A percentile compares a stretch with the other conserved stretches of the same genome.
Conservation (phyloP, 208 protist genomes). For the Leishmania turanica region DNA sequence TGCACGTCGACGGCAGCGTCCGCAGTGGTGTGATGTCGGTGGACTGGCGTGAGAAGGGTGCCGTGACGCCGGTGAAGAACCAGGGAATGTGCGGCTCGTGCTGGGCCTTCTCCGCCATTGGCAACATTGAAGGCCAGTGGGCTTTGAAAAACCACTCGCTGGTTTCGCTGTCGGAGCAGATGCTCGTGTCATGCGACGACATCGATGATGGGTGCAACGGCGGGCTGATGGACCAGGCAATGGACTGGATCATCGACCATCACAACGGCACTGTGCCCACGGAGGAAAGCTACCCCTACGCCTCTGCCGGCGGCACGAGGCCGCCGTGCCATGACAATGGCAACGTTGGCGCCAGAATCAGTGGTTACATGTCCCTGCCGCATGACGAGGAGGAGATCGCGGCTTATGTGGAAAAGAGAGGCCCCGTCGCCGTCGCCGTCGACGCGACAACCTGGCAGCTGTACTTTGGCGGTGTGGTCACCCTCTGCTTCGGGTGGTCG, state of each 20-base stretch:
- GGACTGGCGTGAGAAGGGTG: slow-evolving; percentile 90
- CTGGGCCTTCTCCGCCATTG: slow-evolving; percentile 96
- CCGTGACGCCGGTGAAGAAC: slow-evolving; percentile 94
- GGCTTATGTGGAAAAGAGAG: slow-evolving; percentile 66
- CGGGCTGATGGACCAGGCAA: slow-evolving; percentile 90
- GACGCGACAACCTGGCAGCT: slow-evolving; percentile 84
- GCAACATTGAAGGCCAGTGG: slow-evolving; percentile 89
- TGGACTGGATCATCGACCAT: slow-evolving; percentile 78
- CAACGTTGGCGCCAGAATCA: slow-evolving; percentile 74
- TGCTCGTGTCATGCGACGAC: slow-evolving; percentile 94
- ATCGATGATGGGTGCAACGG: slow-evolving; percentile 91
- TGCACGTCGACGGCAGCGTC: slow-evolving; percentile 11
- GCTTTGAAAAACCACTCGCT: slow-evolving; percentile 55
- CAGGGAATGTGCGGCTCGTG: slow-evolving; percentile 96
- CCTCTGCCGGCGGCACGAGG: slow-evolving; percentile 45
- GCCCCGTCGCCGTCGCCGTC: slow-evolving; percentile 92
- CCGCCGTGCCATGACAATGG: slow-evolving; percentile 40
- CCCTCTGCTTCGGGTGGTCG: slow-evolving; percentile 56
- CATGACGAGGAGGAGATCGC: slow-evolving; percentile 79
- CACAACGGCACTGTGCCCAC: slow-evolving; percentile 67
- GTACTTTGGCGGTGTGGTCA: slow-evolving; percentile 83
- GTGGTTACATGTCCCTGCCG: slow-evolving; percentile 61
- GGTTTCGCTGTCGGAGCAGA: slow-evolving; percentile 92
- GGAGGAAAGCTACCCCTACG: slow-evolving; percentile 90
- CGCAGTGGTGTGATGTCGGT: slow-evolving; percentile 2